phyloP scores from a whole-genome alignment of 805 yeast species.

The Hanseniaspora meyeri region DNA sequence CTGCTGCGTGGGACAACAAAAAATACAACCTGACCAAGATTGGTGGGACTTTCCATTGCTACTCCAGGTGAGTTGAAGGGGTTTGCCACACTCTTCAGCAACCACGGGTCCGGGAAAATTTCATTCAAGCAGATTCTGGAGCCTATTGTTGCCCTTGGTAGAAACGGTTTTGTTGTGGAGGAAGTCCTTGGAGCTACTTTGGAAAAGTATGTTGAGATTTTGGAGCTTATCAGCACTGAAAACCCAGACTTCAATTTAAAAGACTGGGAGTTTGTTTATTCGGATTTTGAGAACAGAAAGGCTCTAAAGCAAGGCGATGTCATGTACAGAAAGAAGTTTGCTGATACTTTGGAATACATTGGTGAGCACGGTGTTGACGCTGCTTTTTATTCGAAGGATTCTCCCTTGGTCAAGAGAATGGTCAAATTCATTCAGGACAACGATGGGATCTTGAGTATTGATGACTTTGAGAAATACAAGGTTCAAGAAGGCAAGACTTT shows the following conservation, averaged over 20 bases:
- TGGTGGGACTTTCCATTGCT: conserved; percentile 82
- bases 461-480: conserved; percentile 57
- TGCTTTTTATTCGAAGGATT: conserved; percentile 72
- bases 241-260: conserved; percentile 20
- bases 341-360: conserved; percentile 52
- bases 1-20: conserved; percentile 43
- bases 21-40: conserved; percentile 56
- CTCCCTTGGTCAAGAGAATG: conserved; percentile 55
- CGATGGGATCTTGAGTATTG: conserved; percentile 55
- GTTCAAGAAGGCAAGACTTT: conserved; percentile 35
- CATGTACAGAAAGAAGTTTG: conserved; percentile 47
- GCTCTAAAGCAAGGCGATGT: conserved; percentile 44
- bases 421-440: conserved; percentile 36
- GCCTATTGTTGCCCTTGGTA: conserved; percentile 60
- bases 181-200: conserved; percentile 36
- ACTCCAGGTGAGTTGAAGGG: conserved; percentile 90
- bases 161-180: conserved; percentile 50
- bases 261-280: conserved; percentile 49
- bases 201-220: conserved; percentile 27
- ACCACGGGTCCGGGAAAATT: conserved; percentile 60
- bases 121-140: conserved; percentile 60
- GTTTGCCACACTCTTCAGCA: conserved; percentile 43
- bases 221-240: conserved; percentile 17
- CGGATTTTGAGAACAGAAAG: conserved; percentile 20
- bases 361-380: conserved; percentile 70